Base-by-base conservation (phyloP, 441 rosid species). In the Populus hybrid region DNA sequence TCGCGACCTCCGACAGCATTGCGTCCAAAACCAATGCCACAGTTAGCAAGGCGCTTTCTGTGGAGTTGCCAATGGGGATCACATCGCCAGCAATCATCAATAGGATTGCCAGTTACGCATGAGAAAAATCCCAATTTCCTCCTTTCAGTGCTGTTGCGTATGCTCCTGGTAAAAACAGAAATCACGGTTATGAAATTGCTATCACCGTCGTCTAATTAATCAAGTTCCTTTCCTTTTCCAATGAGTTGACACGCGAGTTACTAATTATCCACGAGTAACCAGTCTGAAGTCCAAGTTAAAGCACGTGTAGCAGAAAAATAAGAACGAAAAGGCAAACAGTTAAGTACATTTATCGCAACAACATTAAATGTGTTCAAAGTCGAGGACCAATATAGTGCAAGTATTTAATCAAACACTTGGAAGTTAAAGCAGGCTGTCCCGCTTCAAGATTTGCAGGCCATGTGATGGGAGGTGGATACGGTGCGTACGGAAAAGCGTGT, bases 61-160 rank as follows among this genome's bases (percentile, higher is more conserved):
- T 88, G 90, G 61, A 75, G 82, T 79, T 91, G 93, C 99, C 99
- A 95, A 9, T 87, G 70, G 26, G 92, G 88, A 83, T 93, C 99
- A 66, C 99, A 92, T 67, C 98, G 77, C 98, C 99, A 95, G 83
- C 99, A 95, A 76, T 93, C 99, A 16, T 95, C 98, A 23, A 93
- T 89, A 14, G 99, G 99, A 70, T 95, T 95, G 21, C 97, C 97
- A 0, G 93, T 93, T 23, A 83, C 90, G 30, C 99, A 95, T 1
- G 99, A 92, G 73, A 92, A 84, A 70, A 79, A 90, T 1, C 90
- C 97, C 77, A 95, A 80, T 74, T 87, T 91, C 86, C 98, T 90
- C 85, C 97, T 87, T 16, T 82, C 88, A 14, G 91, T 89, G 82
- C 89, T 86, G 64, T 89, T 91, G 59, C 82, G 80, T 70, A 85